Evolutionary conservation across 179 eudicot species (phyloP).

Genomic region (Silene noctiflora): DNA sequence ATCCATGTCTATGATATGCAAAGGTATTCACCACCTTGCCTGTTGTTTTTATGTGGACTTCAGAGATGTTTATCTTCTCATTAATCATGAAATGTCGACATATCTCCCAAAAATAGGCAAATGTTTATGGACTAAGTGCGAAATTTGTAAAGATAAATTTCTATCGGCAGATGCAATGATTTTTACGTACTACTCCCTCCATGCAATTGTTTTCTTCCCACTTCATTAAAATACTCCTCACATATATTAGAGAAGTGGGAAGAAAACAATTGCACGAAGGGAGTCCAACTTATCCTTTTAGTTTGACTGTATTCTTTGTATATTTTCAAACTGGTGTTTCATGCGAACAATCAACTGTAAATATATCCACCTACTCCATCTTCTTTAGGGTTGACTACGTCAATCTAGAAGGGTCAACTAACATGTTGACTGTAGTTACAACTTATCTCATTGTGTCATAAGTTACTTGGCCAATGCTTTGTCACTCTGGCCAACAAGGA

Average conservation of each 20-base stretch:
- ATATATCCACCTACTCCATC: neutral
- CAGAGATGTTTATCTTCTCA: neutral
- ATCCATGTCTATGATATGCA: conserved; percentile 92
- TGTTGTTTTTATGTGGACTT: neutral
- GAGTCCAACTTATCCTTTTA: neutral
- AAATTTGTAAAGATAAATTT: neutral
- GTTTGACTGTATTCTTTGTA: neutral
- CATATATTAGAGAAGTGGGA: too few relatives aligned
- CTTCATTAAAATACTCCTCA: too few relatives aligned
- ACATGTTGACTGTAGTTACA: neutral
- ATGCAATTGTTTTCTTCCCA: too few relatives aligned
- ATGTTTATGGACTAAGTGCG: neutral
- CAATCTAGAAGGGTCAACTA: neutral
- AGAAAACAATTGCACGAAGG: too few relatives aligned
- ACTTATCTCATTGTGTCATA: neutral
- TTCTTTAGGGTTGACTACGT: neutral
- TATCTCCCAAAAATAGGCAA: neutral
- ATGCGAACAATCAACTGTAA: neutral
- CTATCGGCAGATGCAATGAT: neutral
- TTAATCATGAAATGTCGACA: conserved; percentile 1
- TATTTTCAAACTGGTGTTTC: neutral
- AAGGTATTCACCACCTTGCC: conserved; percentile 44
- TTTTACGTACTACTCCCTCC: neutral
- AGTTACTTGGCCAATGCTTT: conserved; percentile 5
- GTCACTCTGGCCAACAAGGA: neutral